A percentile compares a stretch with the other conserved stretches of the same genome.
Conservation (phyloP, 352 stramenopile genomes). For the Pythium aristosporum region DNA sequence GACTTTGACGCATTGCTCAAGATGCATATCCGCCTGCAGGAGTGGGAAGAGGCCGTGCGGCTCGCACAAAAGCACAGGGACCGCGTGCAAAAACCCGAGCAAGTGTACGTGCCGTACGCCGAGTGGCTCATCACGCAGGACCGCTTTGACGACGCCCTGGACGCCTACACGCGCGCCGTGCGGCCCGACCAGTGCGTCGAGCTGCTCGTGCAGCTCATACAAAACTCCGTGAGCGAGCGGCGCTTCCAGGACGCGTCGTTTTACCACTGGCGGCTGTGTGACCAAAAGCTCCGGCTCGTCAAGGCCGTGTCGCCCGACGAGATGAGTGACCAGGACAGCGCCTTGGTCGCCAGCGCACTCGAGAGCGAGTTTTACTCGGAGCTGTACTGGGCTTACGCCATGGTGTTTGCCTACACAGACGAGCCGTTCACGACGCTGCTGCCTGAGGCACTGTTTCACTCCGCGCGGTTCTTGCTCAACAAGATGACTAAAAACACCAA, state of each 20-base stretch:
- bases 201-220: constrained; percentile 87
- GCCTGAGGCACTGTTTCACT: constrained; percentile 92
- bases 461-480: constrained; percentile 93
- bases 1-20: constrained; percentile 85
- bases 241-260: constrained; percentile 91
- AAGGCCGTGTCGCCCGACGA: constrained; percentile 16
- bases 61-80: constrained; percentile 83
- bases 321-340: constrained; percentile 29
- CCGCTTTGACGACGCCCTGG: constrained; percentile 91
- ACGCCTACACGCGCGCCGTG: constrained; percentile 85
- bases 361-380: constrained; percentile 83
- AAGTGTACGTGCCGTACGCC: constrained; percentile 92
- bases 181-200: constrained; percentile 80
- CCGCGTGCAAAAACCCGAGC: constrained; percentile 78
- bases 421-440: constrained; percentile 93
- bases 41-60: constrained; percentile 92
- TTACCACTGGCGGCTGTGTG: constrained; percentile 92
- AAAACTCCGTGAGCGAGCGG: constrained; percentile 84
- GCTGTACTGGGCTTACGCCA: constrained; percentile 93
- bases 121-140: constrained; percentile 92
- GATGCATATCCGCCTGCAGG: constrained; percentile 88
- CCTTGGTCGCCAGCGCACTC: constrained; percentile 37
- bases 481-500: constrained; percentile 50
- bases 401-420: constrained; percentile 92
- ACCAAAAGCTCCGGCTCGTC: constrained; percentile 70